Base-by-base conservation (phyloP, 1,139 yeast genomes). In the Tardiomyces digboiensis region DNA sequence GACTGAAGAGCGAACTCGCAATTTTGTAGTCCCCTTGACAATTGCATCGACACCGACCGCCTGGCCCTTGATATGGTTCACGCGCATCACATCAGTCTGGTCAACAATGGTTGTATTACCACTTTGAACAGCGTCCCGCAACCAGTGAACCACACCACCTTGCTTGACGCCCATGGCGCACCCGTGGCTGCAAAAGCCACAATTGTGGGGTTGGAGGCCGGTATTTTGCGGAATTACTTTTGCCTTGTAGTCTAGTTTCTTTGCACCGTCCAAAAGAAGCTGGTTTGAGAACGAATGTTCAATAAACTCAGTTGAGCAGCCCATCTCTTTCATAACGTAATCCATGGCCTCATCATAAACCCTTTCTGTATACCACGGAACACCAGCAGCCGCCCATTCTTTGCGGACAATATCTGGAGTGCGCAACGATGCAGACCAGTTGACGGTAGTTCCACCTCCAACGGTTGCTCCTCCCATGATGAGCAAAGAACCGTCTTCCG, bases 361-460 rank as follows among this genome's bases (percentile, higher is more conserved):
- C n/a, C 66, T 70, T 8, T 57, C 54, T 2, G 72, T 75, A 29
- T 67, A 78, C 70, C 75, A 75, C 16, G 74, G 74, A 8, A 72
- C 64, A 1, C 76, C 77, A 44, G 59, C 43, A 43, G 70, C 69
- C 40, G 68, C 74, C 80, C 80, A 77, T 53, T 77, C 80, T 43
- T 70, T 65, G 44, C 82, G 69, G 5, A 77, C 76, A 47, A 67
- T 68, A 54, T 71, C 74, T 1, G 79, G 78, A 1, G 82, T 74
- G 44, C 65, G 69, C 47, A 77, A 56, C 50, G 75, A 67, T 10
- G 82, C 81, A n/a, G 76, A 71, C 82, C 82, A 77, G 58, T 77
- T 77, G 41, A 77, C 73, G 3, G 82, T 75, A 6, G 78, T 65
- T 3, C 82, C 82, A 10, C 82, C 82, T 7, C 82, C 82, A 49